Evolutionary conservation across 345 rosid species (phyloP).

Genomic region (Noccaea bulbosa): DNA sequence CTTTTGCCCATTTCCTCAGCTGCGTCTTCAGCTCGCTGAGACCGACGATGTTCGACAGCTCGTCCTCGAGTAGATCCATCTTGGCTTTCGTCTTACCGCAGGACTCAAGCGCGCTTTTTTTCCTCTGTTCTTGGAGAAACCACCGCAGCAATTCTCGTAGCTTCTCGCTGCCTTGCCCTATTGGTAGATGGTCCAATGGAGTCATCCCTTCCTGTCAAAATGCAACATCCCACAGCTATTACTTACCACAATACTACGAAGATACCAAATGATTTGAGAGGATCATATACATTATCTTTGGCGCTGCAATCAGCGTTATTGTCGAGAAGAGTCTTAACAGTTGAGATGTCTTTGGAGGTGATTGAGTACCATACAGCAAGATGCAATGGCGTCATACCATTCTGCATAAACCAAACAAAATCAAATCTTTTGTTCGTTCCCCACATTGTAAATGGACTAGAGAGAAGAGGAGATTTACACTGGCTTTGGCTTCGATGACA

Average conservation of each 20-base stretch:
- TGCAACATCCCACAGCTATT: conserved; percentile 13
- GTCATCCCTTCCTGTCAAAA: conserved; percentile 85
- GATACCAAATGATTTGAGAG: background rate
- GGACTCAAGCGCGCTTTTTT: conserved; percentile 74
- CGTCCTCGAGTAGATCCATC: conserved; percentile 91
- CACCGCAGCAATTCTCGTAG: conserved; percentile 57
- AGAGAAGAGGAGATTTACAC: conserved; percentile 45
- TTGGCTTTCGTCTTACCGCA: conserved; percentile 80
- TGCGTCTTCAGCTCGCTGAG: conserved; percentile 83
- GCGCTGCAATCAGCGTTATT: conserved; percentile 90
- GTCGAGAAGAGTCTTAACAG: conserved; percentile 85
- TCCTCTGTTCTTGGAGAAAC: conserved; percentile 82
- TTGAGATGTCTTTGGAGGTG: conserved; percentile 70
- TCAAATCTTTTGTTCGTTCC: too few species aligned
- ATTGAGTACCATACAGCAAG: conserved; percentile 97
- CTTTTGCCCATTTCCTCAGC: conserved; percentile 95
- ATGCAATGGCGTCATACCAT: conserved; percentile 98
- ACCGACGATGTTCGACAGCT: conserved; percentile 74
- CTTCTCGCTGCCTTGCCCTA: conserved; percentile 77
- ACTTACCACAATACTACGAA: background rate
- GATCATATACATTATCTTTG: conserved; percentile 74
- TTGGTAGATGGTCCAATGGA: conserved; percentile 85
- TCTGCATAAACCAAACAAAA: conserved; percentile 53
- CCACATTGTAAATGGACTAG: background rate
- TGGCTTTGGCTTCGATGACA: conserved; percentile 83